Evolutionary conservation across 106 monocot genomes (phyloP), one percentile per base, ranked within the genome.

Genomic region (Dactylorhiza incarnata): DNA sequence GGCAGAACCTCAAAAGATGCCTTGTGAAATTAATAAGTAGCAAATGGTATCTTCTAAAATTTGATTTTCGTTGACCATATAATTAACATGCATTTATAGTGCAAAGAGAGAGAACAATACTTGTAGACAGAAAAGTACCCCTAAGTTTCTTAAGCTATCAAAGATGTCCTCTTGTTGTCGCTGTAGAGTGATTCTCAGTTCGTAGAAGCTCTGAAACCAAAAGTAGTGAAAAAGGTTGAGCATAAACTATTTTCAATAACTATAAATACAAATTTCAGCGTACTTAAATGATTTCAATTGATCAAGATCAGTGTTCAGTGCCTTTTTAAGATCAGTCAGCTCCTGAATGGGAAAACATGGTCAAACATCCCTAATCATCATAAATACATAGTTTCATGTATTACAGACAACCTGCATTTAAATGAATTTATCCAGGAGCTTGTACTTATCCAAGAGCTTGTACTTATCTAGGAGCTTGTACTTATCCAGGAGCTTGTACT

Each of bases 261-360:
- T 71, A 9, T 11, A 48, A 7, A 9, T 47, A 71, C 37, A 71
- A 48, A n/a, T 14, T 48, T 19, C 7, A 22, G 9, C 7, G 37
- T 48, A 22, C 71, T 48, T 19, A 71, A 71, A 47, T 71, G 71
- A 71, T 71, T 71, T 71, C 71, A 71, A 45, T 22, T 71, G 48
- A 8, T 48, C 71, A 45, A 71, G 47, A 47, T 71, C 71, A 47
- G 71, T 47, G 9, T 71, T 48, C 48, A 71, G 48, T 48, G 45
- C 48, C 71, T 71, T 71, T 48, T 71, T 71, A 48, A 71, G 71
- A 12, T 71, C 48, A 16, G 15, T 48, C 48, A 71, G 48, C 20
- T 71, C 71, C 71, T 71, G 48, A 46, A 71, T 9, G 17, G 26
- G 1, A 9, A 71, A 48, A 45, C 11, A 48, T 10, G 43, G 45